Evolutionary conservation across 805 yeast genomes (phyloP).

Genomic region (Wickerhamiella parazyma): DNA sequence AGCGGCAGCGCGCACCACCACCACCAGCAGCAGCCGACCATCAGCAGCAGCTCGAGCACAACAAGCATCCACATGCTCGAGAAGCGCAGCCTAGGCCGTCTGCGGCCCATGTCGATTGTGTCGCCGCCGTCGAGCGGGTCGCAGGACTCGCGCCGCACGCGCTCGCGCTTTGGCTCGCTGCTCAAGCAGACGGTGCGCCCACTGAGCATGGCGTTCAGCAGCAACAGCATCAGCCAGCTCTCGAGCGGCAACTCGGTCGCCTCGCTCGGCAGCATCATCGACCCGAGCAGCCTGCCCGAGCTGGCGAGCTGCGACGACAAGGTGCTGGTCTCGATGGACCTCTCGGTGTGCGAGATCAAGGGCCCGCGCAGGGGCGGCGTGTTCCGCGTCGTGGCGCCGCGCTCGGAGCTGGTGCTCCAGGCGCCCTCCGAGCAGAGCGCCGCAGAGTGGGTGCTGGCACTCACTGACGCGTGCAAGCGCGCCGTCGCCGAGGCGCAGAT

Average conservation of each 20-base stretch:
- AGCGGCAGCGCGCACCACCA: not conserved
- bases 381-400: slow-evolving; percentile 1
- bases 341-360: slow-evolving; percentile 30
- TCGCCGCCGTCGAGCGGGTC: slow-evolving; percentile 1
- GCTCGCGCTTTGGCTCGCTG: slow-evolving; percentile 27
- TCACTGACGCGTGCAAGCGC: slow-evolving; percentile 9
- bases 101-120: slow-evolving; percentile 9
- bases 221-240: slow-evolving; percentile 4
- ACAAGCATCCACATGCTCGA: slow-evolving; percentile 3
- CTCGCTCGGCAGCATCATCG: slow-evolving; percentile 20
- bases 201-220: slow-evolving; percentile 26
- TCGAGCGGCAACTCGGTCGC: not conserved
- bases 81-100: slow-evolving; percentile 4
- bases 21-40: not conserved
- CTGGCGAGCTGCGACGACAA: slow-evolving; percentile 32
- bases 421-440: slow-evolving; percentile 47
- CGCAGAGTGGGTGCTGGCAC: slow-evolving; percentile 53
- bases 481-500: slow-evolving; percentile 9
- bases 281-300: slow-evolving; percentile 48
- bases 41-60: not conserved
- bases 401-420: slow-evolving; percentile 37
- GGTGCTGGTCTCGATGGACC: slow-evolving; percentile 36
- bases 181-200: slow-evolving; percentile 30
- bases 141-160: not conserved
- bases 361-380: slow-evolving; percentile 11